Base-by-base conservation (phyloP, 1,139 yeast species). In the Pichia sp. region DNA sequence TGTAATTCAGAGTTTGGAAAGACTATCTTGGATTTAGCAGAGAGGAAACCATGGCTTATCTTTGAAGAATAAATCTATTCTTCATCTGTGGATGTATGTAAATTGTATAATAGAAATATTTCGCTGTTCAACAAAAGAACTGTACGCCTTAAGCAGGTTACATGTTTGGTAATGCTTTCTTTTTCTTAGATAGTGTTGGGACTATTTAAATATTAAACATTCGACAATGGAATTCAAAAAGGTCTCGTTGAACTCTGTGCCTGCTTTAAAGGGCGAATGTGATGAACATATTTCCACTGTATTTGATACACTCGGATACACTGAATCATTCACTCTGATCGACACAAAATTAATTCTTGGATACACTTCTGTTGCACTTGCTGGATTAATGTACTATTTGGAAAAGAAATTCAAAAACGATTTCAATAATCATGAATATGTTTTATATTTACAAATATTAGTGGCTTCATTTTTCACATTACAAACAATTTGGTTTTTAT, bases 1-100 rank as follows among this genome's bases (percentile, higher is more conserved):
- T 86, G 95, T 53, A 88, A 87, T 57, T 79, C 94, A 1, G 95
- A 87, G 60, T 86, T 87, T 62, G 95, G 91, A 10, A 84, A 82
- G 59, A 82, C 95, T 0, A 79, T 87, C 9, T 59, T 87, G 38
- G 80, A 86, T 55, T 65, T 87, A 50, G 91, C 94, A 0, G 65
- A 71, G 43, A 65, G 84, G 34, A 85, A 82, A 56, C 95, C 95
- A 0, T 76, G 83, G 55, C 64, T 86, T 51, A 72, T 86, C 14
- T 80, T 83, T 56, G 74, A 72, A 38, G 60, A 65, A 3, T 68
- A 68, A 45, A 15, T 14, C 6, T 15, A 23, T 11, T n/a, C 3
- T 4, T 15, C 15, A 16, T 15, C 3, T 6, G 10, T 29, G 3
- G 32, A 13, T 18, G 18, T 26, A 26, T 14, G 16, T 20, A 32